phyloP scores from a whole-genome alignment of 805 yeast species.

The Komagataella populi region DNA sequence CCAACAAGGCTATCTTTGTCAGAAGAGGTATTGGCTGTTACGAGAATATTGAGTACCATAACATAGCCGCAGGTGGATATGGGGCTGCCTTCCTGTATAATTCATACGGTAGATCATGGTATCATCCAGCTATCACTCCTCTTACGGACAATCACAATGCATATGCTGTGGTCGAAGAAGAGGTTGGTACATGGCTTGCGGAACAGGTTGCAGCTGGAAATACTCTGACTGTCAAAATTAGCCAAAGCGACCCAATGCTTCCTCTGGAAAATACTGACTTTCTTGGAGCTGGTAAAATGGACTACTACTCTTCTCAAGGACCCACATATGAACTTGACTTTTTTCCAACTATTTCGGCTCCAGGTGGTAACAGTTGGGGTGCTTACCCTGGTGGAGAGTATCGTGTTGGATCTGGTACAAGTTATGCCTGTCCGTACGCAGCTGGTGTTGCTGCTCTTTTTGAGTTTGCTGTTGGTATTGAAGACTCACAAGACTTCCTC shows the following conservation, averaged over 20 bases:
- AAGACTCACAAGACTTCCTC: constrained; percentile 1
- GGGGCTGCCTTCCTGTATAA: constrained; percentile 1
- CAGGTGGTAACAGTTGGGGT: constrained; percentile 9
- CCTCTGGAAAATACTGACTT: background rate
- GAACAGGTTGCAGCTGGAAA: constrained; percentile 1
- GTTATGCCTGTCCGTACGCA: constrained; percentile 9
- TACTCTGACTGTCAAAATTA: background rate
- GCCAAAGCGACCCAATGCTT: background rate
- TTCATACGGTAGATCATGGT: background rate
- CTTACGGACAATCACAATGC: background rate
- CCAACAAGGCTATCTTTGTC: background rate
- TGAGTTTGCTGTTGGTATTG: constrained; percentile 2
- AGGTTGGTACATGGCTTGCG: constrained; percentile 4
- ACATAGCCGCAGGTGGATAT: background rate
- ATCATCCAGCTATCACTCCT: constrained; percentile 1
- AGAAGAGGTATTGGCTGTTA: constrained; percentile 2
- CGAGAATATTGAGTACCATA: background rate
- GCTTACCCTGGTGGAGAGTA: constrained; percentile 2
- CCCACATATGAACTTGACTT: constrained; percentile 9
- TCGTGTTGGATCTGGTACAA: constrained; percentile 7
- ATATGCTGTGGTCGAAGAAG: constrained; percentile 2
- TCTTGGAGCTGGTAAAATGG: constrained; percentile 5
- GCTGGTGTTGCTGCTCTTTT: constrained; percentile 9
- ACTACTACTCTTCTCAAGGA: constrained; percentile 8
- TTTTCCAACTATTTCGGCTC: constrained; percentile 10